Conservation (phyloP, 805 yeast genomes). For the Suhomyces sp. region DNA sequence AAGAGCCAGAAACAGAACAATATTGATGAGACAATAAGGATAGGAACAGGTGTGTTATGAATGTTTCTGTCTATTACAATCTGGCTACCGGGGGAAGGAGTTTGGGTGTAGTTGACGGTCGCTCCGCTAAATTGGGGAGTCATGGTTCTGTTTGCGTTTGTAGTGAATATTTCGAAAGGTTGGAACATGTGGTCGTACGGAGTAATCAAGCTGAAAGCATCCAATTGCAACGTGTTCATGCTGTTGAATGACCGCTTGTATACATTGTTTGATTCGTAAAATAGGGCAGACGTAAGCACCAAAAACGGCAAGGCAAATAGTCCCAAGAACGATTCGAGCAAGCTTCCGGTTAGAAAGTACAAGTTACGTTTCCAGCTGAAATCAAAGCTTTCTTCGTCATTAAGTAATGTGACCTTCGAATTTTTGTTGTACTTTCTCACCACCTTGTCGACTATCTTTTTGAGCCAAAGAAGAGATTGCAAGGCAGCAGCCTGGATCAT, state of each 20-base stretch:
- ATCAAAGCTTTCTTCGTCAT: constrained; percentile 3
- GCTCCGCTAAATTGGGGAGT: not conserved
- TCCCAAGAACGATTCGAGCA: constrained; percentile 28
- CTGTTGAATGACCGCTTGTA: constrained; percentile 12
- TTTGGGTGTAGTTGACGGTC: not conserved
- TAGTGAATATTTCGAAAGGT: constrained; percentile 7
- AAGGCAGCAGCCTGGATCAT: constrained; percentile 20
- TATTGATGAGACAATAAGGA: constrained; percentile 30
- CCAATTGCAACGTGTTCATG: constrained; percentile 11
- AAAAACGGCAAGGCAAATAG: constrained; percentile 44
- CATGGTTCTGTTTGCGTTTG: not conserved
- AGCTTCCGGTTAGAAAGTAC: constrained; percentile 30
- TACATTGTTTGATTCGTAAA: constrained; percentile 18
- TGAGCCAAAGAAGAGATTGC: constrained; percentile 20
- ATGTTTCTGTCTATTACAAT: no score
- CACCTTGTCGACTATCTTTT: constrained; percentile 7
- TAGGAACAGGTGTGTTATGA: not conserved
- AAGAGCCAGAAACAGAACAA: constrained; percentile 23
- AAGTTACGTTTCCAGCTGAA: constrained; percentile 18
- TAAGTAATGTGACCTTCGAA: constrained; percentile 1
- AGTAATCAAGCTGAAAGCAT: constrained; percentile 23
- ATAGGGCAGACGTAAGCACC: constrained; percentile 35
- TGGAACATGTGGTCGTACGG: constrained; percentile 23
- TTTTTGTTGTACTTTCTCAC: constrained; percentile 2
- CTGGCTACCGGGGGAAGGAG: not conserved